Percentiles rank a stretch among this genome's conserved stretches.
Evolutionary conservation across 192 early-diverging fungal species (phyloP).

Genomic region (Pilaira anomala): DNA sequence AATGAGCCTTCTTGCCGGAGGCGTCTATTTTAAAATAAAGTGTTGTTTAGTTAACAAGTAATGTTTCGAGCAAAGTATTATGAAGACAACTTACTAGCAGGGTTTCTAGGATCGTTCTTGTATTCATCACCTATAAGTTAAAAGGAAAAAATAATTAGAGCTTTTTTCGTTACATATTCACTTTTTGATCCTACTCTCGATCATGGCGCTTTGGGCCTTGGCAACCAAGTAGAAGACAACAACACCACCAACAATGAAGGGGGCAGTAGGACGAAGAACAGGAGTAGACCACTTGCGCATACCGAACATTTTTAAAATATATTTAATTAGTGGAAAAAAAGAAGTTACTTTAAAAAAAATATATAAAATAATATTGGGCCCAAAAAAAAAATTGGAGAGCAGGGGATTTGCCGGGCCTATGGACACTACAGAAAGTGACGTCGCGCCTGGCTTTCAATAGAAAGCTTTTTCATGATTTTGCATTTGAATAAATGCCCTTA

Average conservation of each 20-base stretch:
- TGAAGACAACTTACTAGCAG: constrained; percentile 52
- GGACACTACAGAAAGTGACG: too few relatives aligned
- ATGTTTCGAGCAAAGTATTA: not conserved
- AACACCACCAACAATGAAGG: constrained; percentile 51
- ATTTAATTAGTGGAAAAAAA: not conserved
- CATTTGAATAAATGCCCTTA: too few relatives aligned
- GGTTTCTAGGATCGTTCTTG: constrained; percentile 58
- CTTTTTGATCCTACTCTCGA: too few relatives aligned
- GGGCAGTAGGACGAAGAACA: constrained; percentile 48
- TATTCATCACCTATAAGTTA: constrained; percentile 39
- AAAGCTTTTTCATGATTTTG: too few relatives aligned
- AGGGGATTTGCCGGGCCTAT: too few relatives aligned
- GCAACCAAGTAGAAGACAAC: constrained; percentile 50
- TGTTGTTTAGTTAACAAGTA: not conserved
- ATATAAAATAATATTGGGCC: too few relatives aligned
- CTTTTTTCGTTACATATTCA: constrained; percentile 7
- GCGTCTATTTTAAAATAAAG: constrained; percentile 15
- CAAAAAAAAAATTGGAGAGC: constrained; percentile 9
- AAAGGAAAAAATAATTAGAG: constrained; percentile 1
- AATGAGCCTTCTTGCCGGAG: constrained; percentile 38
- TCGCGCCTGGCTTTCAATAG: too few relatives aligned
- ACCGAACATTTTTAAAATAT: constrained; percentile 44
- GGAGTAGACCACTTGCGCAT: constrained; percentile 57
- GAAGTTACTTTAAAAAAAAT: not conserved
- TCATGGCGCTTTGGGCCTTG: constrained; percentile 40